Evolutionary conservation across 1,139 yeast species (phyloP), one percentile per base, ranked within the genome.

Genomic region (Pneumocystis oryctolagi): DNA sequence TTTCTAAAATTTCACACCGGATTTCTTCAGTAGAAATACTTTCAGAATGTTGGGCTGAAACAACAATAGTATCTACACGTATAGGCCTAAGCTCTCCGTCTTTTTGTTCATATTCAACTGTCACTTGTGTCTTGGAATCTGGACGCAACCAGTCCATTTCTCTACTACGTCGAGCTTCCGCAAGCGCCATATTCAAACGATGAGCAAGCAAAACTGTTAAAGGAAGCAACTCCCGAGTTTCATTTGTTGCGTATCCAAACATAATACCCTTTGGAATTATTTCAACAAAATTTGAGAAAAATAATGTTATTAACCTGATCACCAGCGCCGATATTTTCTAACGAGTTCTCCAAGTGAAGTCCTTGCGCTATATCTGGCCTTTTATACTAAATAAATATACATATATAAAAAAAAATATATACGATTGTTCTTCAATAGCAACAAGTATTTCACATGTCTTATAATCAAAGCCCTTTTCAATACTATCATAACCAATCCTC

Each of bases 201-300:
- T 92, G 99, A 65, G 97, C 85, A 74, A 94, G 84, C 72, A 94
- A 79, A 68, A 94, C 83, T 71, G 98, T 94, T 79, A 92, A 84
- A 71, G 99, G 99, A 73, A 92, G 82, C 76, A 88, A 85, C 81
- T 92, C 97, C 75, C 90, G 95, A 72, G 98, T 89, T 82, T 92
- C 99, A 74, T 92, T 97, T 68, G 98, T 85, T 71, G 99, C 99
- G 79, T 92, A 92, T 78, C 99, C 99, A 76, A 92, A 92, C 99
- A 92, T 92, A 77, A 92, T 92, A 84, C 99, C 68, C 58, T 57
- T 37, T 12, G 8, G n/a, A n/a, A n/a, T 25, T 35, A 35, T 9
- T n/a, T 37, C 16, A 35, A 12, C 18, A 16, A 12, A 34, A 1
- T 16, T 25, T 6, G 14, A 31, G 30, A 37, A 32, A 42, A 6